Evolutionary conservation across 1,284 basidiomycete genomes (phyloP).

Genomic region (Cryptococcus jaspeensis): DNA sequence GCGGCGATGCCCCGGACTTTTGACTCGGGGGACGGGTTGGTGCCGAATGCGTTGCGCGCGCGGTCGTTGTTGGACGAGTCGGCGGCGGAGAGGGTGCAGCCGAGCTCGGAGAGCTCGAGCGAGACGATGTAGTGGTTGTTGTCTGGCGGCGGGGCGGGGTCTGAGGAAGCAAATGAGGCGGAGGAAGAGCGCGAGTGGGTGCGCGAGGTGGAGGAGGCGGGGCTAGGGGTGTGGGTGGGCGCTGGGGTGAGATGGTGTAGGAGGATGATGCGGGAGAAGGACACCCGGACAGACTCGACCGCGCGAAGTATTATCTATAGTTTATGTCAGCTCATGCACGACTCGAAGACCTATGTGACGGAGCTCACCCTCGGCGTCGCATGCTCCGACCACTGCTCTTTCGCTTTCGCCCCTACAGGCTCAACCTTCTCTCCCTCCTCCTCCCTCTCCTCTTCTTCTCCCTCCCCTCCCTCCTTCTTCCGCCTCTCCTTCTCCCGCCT

Average conservation of each 20-base stretch:
- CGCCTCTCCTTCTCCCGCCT: neutral
- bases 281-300: conserved; percentile 30
- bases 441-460: neutral
- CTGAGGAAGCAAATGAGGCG: neutral
- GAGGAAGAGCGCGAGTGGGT: neutral
- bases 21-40: conserved; percentile 27
- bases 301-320: conserved; percentile 38
- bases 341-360: neutral
- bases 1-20: conserved; percentile 36
- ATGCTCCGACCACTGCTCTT: conserved; percentile 12
- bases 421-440: neutral
- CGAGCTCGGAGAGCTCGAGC: conserved; percentile 28
- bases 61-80: conserved; percentile 39
- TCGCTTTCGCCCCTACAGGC: neutral
- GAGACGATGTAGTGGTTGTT: conserved; percentile 30
- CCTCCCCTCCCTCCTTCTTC: neutral
- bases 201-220: conserved; percentile 19
- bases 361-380: conserved; percentile 15
- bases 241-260: conserved; percentile 24
- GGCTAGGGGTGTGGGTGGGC: conserved; percentile 1
- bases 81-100: conserved; percentile 27
- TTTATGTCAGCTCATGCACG: conserved; percentile 8
- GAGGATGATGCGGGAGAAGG: conserved; percentile 22
- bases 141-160: conserved; percentile 3
- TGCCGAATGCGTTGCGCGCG: conserved; percentile 42